A percentile compares a stretch with the other conserved stretches of the same genome.
Evolutionary conservation across 805 yeast species (phyloP).

Genomic region (Sungouiella blattae): DNA sequence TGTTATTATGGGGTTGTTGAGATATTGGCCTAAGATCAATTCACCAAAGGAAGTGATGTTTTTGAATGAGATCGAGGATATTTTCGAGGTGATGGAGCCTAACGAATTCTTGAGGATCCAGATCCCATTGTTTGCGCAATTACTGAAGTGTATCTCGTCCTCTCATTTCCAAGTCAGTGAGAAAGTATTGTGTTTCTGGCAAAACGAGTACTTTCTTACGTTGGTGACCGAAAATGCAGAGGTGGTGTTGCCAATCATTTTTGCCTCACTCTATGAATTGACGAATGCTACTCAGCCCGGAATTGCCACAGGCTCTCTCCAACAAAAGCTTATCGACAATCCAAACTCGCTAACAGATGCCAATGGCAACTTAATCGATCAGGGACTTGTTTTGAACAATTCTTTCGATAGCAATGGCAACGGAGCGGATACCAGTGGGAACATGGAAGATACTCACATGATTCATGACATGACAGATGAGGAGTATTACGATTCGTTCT

Average conservation of each 20-base stretch:
- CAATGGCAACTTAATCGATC: conserved; percentile 40
- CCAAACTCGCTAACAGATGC: conserved; percentile 40
- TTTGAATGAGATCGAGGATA: conserved; percentile 92
- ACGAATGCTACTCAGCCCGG: conserved; percentile 51
- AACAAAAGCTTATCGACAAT: conserved; percentile 35
- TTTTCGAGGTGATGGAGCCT: conserved; percentile 94
- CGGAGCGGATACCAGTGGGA: conserved; percentile 19
- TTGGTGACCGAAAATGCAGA: conserved; percentile 90
- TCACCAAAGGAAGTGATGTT: conserved; percentile 96
- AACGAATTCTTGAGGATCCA: conserved; percentile 86
- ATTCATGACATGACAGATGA: conserved; percentile 40
- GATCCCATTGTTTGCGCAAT: conserved; percentile 89
- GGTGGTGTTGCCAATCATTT: conserved; percentile 86
- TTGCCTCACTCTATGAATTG: conserved; percentile 84
- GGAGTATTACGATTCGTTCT: conserved; percentile 41
- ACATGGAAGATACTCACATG: conserved; percentile 13
- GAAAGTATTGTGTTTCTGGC: conserved; percentile 90
- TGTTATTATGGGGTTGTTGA: conserved; percentile 87
- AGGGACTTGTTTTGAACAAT: conserved; percentile 28
- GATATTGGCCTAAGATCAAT: conserved; percentile 96
- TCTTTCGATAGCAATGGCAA: conserved; percentile 3
- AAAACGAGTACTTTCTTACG: conserved; percentile 88
- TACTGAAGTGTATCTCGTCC: conserved; percentile 88
- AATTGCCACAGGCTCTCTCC: conserved; percentile 36
- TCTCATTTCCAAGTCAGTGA: conserved; percentile 98